Base-by-base conservation (phyloP, 1,284 basidiomycete species). In the Pseudozyma tsukubaensis region DNA sequence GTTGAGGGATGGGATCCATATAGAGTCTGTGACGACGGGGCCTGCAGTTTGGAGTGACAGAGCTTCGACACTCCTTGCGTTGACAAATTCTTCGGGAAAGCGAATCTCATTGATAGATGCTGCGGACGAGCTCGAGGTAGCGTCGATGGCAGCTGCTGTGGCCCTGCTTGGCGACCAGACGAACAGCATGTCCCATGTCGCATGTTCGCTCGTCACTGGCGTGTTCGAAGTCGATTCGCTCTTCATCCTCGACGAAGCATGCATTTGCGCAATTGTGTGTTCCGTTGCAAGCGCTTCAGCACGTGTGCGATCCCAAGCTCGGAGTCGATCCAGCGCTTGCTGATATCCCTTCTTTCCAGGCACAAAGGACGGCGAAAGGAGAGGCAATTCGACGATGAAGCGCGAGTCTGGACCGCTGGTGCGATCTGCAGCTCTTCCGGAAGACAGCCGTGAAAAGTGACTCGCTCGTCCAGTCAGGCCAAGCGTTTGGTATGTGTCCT, bases 401-500 rank as follows among this genome's bases (percentile, higher is more conserved):
- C 82, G 69, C 9, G 77, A 72, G 24, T 70, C 67, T 1, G 68
- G 52, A 0, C 82, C 82, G 21, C 76, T 78, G 8, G 59, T 76
- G 4, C 82, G 66, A 24, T 83, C 82, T 3, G 72, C 80, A n/a
- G 72, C 71, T 8, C 81, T 65, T n/a, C 82, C 82, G 0, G 80
- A 82, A 3, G 81, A 54, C 29, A 67, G 44, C 16, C 71, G 70
- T 0, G 71, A 67, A 35, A 78, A 80, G 44, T 80, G 78, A 47
- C 77, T 71, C 1, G 78, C 74, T 14, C 81, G 64, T 12, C 82
- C 82, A 4, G 76, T 74, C 10, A 83, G 69, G 13, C 82, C 82
- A 3, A 83, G 74, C 4, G 75, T 75, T 49, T 82, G 81, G 50
- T 83, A 83, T 13, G 82, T 83, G n/a, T 82, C 79, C 44, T 79